Conservation (phyloP, 768 basidiomycete species). For the Psilocybe tampanensis region DNA sequence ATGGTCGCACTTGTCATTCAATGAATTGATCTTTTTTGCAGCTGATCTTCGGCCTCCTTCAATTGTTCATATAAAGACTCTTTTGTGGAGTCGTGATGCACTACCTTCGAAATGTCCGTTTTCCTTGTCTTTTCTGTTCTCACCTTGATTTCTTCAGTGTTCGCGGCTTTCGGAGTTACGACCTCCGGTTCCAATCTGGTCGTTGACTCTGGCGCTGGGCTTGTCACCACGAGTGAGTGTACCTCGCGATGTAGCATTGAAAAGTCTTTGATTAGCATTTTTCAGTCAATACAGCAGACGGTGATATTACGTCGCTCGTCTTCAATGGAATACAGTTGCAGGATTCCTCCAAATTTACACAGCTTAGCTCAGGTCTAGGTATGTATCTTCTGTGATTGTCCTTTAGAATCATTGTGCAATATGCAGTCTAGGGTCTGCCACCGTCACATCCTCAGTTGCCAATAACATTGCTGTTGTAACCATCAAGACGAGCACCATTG, state of each 20-base stretch:
- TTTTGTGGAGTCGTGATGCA: background rate
- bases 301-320: constrained; percentile 47
- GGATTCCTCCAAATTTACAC: constrained; percentile 45
- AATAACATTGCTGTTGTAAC: constrained; percentile 44
- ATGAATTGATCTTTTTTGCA: background rate
- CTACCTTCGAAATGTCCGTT: background rate
- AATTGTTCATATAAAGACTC: background rate
- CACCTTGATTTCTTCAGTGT: constrained; percentile 32
- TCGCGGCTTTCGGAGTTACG: constrained; percentile 48
- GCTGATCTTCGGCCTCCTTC: background rate
- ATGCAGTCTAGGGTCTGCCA: constrained; percentile 35
- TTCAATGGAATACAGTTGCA: constrained; percentile 51
- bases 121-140: constrained; percentile 22
- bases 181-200: constrained; percentile 41
- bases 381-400: constrained; percentile 1
- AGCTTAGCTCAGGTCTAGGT: constrained; percentile 50
- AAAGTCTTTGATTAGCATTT: background rate
- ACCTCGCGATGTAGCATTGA: background rate
- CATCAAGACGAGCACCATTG: constrained; percentile 46
- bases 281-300: constrained; percentile 42
- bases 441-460: constrained; percentile 39
- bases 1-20: background rate
- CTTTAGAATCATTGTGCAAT: background rate
- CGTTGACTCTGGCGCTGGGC: constrained; percentile 47
- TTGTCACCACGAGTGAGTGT: constrained; percentile 43